Percentiles rank a stretch among this genome's conserved stretches.
Conservation (phyloP, 495 filamentous ascomycete species). For the Filosporella fistucella region DNA sequence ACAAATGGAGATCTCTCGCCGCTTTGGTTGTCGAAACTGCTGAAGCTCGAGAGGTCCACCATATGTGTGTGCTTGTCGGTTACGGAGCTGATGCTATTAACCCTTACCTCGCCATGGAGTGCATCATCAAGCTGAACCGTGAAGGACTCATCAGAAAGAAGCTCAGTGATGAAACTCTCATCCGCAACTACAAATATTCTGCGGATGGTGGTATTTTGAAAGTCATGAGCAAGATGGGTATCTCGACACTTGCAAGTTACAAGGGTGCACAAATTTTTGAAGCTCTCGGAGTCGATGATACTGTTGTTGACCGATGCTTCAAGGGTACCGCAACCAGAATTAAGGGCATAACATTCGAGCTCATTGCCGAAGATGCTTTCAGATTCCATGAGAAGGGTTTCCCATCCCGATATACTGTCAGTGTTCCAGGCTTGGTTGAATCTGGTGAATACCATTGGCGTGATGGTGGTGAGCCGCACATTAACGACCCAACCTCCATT, state of each 20-base stretch:
- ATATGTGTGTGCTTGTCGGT: slow-evolving; percentile 95
- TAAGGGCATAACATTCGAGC: slow-evolving; percentile 90
- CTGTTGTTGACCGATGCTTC: slow-evolving; percentile 95
- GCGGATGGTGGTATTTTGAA: slow-evolving; percentile 98
- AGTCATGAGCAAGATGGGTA: slow-evolving; percentile 99
- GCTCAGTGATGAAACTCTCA: slow-evolving; percentile 75
- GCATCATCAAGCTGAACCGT: slow-evolving; percentile 96
- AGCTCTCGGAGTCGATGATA: slow-evolving; percentile 94
- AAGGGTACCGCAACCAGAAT: slow-evolving; percentile 94
- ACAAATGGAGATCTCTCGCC: slow-evolving; percentile 90
- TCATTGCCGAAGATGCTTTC: slow-evolving; percentile 95
- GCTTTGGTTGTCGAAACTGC: slow-evolving; percentile 91
- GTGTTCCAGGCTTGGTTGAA: slow-evolving; percentile 82
- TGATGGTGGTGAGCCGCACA: slow-evolving; percentile 95
- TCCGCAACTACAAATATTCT: slow-evolving; percentile 97
- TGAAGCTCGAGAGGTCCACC: slow-evolving; percentile 96
- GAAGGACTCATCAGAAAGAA: slow-evolving; percentile 92
- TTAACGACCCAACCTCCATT: slow-evolving; percentile 94
- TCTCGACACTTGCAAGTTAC: slow-evolving; percentile 96
- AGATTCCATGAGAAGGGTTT: slow-evolving; percentile 95
- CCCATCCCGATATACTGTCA: slow-evolving; percentile 74
- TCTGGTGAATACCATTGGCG: slow-evolving; percentile 99
- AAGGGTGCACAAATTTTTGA: slow-evolving; percentile 99
- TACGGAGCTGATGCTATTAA: slow-evolving; percentile 97
- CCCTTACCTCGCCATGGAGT: slow-evolving; percentile 96